Conservation (phyloP, 1,139 yeast species). For the Protomyces pachydermus region DNA sequence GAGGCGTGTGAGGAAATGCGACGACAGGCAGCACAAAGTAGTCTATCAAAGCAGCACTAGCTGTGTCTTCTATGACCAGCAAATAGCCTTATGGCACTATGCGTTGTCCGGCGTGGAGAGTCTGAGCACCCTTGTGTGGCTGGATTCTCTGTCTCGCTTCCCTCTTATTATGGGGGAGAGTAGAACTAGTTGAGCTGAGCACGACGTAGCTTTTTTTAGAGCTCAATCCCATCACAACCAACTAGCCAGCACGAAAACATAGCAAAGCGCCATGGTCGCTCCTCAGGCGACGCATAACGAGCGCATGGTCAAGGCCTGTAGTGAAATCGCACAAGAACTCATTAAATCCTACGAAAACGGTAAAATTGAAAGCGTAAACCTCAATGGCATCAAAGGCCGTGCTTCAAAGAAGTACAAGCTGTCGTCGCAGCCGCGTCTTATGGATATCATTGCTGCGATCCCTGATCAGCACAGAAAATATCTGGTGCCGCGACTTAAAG, state of each 20-base stretch:
- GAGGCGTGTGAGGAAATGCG: background rate
- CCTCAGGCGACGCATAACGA: conserved; percentile 10
- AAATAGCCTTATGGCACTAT: no score
- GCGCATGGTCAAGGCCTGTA: conserved; percentile 29
- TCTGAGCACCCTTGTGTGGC: no score
- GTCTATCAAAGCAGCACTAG: no score
- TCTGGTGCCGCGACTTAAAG: conserved; percentile 84
- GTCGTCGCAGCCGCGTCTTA: conserved; percentile 86
- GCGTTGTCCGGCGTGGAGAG: no score
- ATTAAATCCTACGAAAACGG: conserved; percentile 30
- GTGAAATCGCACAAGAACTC: conserved; percentile 30
- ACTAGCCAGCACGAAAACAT: no score
- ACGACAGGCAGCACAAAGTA: background rate
- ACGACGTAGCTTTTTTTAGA: no score
- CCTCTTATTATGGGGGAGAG: no score
- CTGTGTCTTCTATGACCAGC: no score
- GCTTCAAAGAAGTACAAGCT: conserved; percentile 85
- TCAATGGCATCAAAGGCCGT: conserved; percentile 82
- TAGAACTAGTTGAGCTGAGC: no score
- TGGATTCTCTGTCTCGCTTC: no score
- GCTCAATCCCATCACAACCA: no score
- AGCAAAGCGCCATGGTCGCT: background rate
- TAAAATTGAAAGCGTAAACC: conserved; percentile 56
- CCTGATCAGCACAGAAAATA: conserved; percentile 95
- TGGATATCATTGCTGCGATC: conserved; percentile 89